These are phyloP conservation scores for Diaporthe ilicicola DNA, from an alignment of 2,329 filamentous ascomycete genomes.

Conservation along the genomic window DNA sequence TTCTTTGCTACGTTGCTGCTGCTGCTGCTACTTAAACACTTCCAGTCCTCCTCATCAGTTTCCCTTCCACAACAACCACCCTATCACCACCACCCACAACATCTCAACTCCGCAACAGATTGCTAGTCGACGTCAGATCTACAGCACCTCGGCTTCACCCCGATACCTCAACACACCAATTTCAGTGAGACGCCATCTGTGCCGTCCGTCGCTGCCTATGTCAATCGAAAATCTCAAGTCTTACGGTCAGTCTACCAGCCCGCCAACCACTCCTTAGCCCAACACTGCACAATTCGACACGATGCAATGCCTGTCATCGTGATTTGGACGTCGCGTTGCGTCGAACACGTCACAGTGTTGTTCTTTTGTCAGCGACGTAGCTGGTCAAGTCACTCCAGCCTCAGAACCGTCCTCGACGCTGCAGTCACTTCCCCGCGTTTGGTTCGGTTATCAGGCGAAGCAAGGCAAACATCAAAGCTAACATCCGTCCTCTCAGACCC, in stretches of 20 bases:
- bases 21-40: constrained; percentile 22
- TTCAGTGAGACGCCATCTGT: constrained; percentile 58
- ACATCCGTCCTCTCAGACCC: constrained; percentile 73
- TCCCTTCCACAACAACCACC: constrained; percentile 9
- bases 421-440: constrained; percentile 16
- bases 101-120: constrained; percentile 22
- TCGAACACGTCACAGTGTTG: neutral
- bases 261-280: neutral
- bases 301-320: neutral
- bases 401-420: neutral
- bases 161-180: constrained; percentile 36
- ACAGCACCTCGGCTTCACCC: constrained; percentile 26
- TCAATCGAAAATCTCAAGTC: constrained; percentile 97
- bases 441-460: neutral
- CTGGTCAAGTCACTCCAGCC: neutral
- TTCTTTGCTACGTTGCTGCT: constrained; percentile 15
- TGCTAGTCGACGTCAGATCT: constrained; percentile 22
- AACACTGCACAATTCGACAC: neutral
- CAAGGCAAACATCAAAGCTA: constrained; percentile 21
- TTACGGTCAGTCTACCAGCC: constrained; percentile 25
- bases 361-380: neutral
- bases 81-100: constrained; percentile 20
- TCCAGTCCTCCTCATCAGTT: constrained; percentile 1
- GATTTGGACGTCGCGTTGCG: neutral
- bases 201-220: constrained; percentile 74